A percentile compares a stretch with the other conserved stretches of the same genome.
Conservation (phyloP, 202 grass and related monocot genomes). For the Bolboschoenoplectus hybrid region DNA sequence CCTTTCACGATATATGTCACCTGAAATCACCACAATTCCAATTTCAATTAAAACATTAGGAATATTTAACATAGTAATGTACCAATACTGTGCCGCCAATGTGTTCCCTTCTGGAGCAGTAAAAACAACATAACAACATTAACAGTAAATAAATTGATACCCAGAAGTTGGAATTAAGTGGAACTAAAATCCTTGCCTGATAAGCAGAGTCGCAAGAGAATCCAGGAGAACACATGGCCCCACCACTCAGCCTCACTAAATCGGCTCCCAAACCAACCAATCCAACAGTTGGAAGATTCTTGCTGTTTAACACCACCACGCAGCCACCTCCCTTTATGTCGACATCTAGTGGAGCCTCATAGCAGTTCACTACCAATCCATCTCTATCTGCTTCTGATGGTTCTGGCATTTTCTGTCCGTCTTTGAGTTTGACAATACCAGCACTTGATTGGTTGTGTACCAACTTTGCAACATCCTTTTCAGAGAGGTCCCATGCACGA, state of each 20-base stretch:
- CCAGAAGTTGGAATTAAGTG: background rate
- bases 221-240: constrained; percentile 92
- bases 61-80: background rate
- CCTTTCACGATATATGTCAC: constrained; percentile 79
- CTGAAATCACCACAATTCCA: constrained; percentile 33
- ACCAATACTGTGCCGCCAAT: background rate
- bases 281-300: constrained; percentile 72
- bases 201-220: constrained; percentile 93
- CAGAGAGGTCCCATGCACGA: constrained; percentile 71
- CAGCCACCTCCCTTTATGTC: constrained; percentile 73
- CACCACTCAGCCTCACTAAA: constrained; percentile 65
- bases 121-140: background rate
- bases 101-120: background rate
- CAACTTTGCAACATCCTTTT: constrained; percentile 55
- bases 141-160: background rate
- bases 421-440: constrained; percentile 57
- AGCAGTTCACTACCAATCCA: constrained; percentile 77
- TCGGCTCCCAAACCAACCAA: constrained; percentile 77
- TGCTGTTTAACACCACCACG: constrained; percentile 80
- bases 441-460: constrained; percentile 53
- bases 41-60: background rate
- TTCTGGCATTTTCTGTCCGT: constrained; percentile 53
- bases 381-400: constrained; percentile 43
- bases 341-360: constrained; percentile 68
- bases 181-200: constrained; percentile 34